Evolutionary conservation across 441 rosid genomes (phyloP).

Genomic region (Croton setiger): DNA sequence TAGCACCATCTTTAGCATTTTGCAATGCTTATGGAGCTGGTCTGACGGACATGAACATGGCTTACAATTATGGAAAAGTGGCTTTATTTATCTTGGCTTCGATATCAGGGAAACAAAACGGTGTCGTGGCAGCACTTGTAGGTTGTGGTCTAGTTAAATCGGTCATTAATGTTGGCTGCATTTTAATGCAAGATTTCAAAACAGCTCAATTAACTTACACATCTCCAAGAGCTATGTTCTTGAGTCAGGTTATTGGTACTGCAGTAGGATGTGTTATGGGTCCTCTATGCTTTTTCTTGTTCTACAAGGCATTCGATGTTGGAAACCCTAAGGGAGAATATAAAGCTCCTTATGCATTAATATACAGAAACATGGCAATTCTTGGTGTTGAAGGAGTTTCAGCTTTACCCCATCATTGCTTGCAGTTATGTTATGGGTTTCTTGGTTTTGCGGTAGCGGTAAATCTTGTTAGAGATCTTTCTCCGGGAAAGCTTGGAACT

Average conservation of each 20-base stretch:
- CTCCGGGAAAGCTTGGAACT: conserved; percentile 38
- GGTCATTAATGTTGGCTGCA: conserved; percentile 58
- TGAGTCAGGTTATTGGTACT: conserved; percentile 60
- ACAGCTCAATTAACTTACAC: conserved; percentile 55
- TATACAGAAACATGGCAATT: conserved; percentile 76
- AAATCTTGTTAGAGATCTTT: conserved; percentile 43
- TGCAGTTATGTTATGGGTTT: conserved; percentile 64
- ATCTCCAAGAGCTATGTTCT: conserved; percentile 64
- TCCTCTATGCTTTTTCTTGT: conserved; percentile 59
- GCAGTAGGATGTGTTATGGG: conserved; percentile 48
- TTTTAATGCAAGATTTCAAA: conserved; percentile 71
- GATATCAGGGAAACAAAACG: conserved; percentile 45
- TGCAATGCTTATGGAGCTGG: conserved; percentile 78
- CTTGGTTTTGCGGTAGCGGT: conserved; percentile 50
- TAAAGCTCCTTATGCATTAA: conserved; percentile 63
- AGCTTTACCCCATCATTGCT: conserved; percentile 61
- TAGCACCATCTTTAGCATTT: conserved; percentile 63
- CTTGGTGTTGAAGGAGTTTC: conserved; percentile 64
- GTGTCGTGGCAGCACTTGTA: conserved; percentile 56
- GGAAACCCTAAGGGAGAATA: conserved; percentile 61
- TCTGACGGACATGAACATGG: conserved; percentile 71
- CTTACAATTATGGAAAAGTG: conserved; percentile 68
- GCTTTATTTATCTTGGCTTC: conserved; percentile 62
- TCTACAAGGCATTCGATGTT: conserved; percentile 61
- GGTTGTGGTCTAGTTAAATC: conserved; percentile 68